Percentiles rank a stretch among this genome's conserved stretches.
phyloP scores from a whole-genome alignment of 163 green algal genomes.

The Chloromonas sp. region DNA sequence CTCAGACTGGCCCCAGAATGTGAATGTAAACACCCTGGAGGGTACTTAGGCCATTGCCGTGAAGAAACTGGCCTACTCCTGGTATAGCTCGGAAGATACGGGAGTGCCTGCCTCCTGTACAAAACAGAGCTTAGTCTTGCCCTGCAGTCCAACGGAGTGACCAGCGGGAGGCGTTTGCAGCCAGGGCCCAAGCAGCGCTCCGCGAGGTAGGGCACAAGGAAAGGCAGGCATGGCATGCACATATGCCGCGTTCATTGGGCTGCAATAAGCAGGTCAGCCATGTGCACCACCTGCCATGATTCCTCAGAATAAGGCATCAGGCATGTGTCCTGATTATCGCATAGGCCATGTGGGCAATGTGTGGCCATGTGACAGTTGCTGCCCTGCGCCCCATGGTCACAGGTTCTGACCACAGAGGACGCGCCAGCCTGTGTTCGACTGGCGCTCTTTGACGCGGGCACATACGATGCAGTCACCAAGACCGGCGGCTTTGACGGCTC shows the following conservation, averaged over 20 bases:
- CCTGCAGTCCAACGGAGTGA: slow-evolving; percentile 12
- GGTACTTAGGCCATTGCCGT: too few species aligned
- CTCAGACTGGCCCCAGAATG: too few species aligned
- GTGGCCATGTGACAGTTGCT: too few species aligned
- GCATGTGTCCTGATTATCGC: too few species aligned
- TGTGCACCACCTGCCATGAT: too few species aligned
- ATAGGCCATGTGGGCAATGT: too few species aligned
- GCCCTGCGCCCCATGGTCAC: background rate
- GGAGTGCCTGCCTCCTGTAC: too few species aligned
- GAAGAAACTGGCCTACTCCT: too few species aligned
- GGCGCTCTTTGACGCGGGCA: slow-evolving; percentile 68
- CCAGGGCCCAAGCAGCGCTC: slow-evolving; percentile 27
- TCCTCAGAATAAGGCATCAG: too few species aligned
- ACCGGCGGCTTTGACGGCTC: slow-evolving; percentile 75
- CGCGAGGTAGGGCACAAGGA: slow-evolving; percentile 7
- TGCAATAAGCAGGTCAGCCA: too few species aligned
- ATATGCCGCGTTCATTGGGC: background rate
- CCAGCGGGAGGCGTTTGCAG: slow-evolving; percentile 20
- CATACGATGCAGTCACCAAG: slow-evolving; percentile 62
- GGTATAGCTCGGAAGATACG: too few species aligned
- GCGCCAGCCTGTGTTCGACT: slow-evolving; percentile 43
- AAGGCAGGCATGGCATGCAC: background rate
- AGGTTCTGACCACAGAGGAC: slow-evolving; percentile 52
- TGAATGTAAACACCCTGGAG: too few species aligned
- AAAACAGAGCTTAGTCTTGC: background rate